Percentiles rank a stretch among this genome's conserved stretches.
Evolutionary conservation across 2,329 filamentous ascomycete genomes (phyloP).

Genomic region (Chaetoscypha palmicola): DNA sequence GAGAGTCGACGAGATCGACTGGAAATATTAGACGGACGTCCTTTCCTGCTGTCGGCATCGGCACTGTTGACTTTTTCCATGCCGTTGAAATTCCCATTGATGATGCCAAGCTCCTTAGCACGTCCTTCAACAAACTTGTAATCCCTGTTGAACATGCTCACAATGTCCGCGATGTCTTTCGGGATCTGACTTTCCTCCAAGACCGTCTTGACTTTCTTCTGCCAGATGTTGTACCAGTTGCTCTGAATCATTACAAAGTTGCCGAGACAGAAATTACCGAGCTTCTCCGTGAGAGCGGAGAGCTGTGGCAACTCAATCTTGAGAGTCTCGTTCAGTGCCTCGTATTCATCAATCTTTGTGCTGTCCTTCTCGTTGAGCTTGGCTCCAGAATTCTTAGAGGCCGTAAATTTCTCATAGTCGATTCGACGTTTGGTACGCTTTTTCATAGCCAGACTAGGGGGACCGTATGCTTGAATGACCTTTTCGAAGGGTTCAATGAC

Average conservation of each 20-base stretch:
- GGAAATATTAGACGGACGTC: slow-evolving; percentile 28
- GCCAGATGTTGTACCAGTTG: slow-evolving; percentile 76
- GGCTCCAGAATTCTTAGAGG: slow-evolving; percentile 71
- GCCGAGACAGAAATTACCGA: slow-evolving; percentile 75
- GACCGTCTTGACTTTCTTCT: slow-evolving; percentile 71
- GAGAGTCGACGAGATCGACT: slow-evolving; percentile 52
- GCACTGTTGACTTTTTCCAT: slow-evolving; percentile 9
- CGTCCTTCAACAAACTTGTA: slow-evolving; percentile 70
- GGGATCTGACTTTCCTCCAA: slow-evolving; percentile 59
- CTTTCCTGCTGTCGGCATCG: slow-evolving; percentile 29
- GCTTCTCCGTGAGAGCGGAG: slow-evolving; percentile 70
- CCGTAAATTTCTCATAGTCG: slow-evolving; percentile 77
- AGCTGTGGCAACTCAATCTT: slow-evolving; percentile 87
- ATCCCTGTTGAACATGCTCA: slow-evolving; percentile 71
- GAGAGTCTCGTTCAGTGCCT: slow-evolving; percentile 76
- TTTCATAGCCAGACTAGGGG: slow-evolving; percentile 82
- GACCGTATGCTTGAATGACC: slow-evolving; percentile 72
- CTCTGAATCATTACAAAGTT: slow-evolving; percentile 81
- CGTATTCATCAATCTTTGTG: slow-evolving; percentile 82
- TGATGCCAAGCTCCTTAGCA: slow-evolving; percentile 63
- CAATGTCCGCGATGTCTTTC: slow-evolving; percentile 64
- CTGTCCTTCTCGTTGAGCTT: slow-evolving; percentile 79
- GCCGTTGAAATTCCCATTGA: slow-evolving; percentile 60
- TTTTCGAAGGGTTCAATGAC: slow-evolving; percentile 80
- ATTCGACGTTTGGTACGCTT: slow-evolving; percentile 89